Evolutionary conservation across 1,284 basidiomycete species (phyloP).

Genomic region (Sporisorium scitamineum): DNA sequence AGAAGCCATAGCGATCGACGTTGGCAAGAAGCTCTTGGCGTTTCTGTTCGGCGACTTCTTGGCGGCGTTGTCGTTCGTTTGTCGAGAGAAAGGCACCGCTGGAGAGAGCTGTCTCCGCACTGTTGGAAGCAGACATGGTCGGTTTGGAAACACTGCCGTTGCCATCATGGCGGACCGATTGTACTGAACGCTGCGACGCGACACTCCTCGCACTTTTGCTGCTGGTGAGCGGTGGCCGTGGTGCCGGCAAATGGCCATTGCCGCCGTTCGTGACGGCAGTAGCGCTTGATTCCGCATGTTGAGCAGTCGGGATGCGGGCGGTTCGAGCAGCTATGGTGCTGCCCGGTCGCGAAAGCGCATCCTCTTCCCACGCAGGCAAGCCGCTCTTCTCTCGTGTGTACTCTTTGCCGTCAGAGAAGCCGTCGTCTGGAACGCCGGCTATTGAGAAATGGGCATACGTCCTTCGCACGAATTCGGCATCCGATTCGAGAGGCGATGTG

Average conservation of each 20-base stretch:
- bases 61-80: conserved; percentile 35
- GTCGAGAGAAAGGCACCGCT: conserved; percentile 31
- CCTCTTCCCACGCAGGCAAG: conserved; percentile 53
- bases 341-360: conserved; percentile 25
- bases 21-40: conserved; percentile 46
- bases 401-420: conserved; percentile 62
- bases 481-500: conserved; percentile 43
- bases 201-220: conserved; percentile 14
- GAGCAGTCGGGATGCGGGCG: background rate
- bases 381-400: conserved; percentile 59
- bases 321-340: conserved; percentile 10
- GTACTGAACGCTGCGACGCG: conserved; percentile 1
- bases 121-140: conserved; percentile 1
- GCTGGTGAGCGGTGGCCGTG: conserved; percentile 5
- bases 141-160: background rate
- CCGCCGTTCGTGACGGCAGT: background rate
- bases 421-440: conserved; percentile 59
- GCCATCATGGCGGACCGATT: background rate
- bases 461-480: conserved; percentile 60
- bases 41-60: conserved; percentile 43
- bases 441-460: conserved; percentile 63
- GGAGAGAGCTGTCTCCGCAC: conserved; percentile 18
- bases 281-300: background rate
- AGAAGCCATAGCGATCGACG: conserved; percentile 59
- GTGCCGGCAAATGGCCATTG: conserved; percentile 11